These are phyloP conservation scores for Phyllostachys edulis DNA, from an alignment of 176 grass and related monocot species.

Conservation along the genomic window DNA sequence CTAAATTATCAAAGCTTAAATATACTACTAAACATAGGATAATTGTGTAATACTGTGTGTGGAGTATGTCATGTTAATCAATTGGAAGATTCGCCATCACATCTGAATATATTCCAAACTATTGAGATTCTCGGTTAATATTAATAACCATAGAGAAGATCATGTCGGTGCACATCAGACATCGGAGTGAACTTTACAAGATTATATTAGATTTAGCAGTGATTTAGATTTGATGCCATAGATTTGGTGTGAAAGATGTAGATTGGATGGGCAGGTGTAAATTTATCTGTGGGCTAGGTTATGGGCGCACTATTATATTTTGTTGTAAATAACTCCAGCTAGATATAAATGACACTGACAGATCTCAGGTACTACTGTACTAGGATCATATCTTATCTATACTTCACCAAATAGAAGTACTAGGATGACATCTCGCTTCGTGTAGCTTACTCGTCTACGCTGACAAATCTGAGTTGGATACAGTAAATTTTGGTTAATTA, in stretches of 20 bases:
- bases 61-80: background rate
- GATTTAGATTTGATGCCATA: background rate
- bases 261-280: constrained; percentile 3
- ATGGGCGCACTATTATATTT: background rate
- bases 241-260: background rate
- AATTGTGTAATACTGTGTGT: background rate
- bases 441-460: background rate
- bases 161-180: background rate
- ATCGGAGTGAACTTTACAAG: background rate
- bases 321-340: background rate
- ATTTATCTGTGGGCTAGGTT: background rate
- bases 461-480: background rate
- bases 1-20: background rate
- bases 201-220: background rate
- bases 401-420: background rate
- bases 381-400: background rate
- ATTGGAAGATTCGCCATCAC: background rate
- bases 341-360: background rate
- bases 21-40: background rate
- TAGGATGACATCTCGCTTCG: background rate
- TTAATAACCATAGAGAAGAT: background rate
- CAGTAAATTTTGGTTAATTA: background rate
- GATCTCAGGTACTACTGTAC: constrained; percentile 13
- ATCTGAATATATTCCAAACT: constrained; percentile 14
- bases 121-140: background rate